A percentile compares a stretch with the other conserved stretches of the same genome.
Evolutionary conservation across 116 monocot species (phyloP).

Genomic region (Cymodocea nodosa): DNA sequence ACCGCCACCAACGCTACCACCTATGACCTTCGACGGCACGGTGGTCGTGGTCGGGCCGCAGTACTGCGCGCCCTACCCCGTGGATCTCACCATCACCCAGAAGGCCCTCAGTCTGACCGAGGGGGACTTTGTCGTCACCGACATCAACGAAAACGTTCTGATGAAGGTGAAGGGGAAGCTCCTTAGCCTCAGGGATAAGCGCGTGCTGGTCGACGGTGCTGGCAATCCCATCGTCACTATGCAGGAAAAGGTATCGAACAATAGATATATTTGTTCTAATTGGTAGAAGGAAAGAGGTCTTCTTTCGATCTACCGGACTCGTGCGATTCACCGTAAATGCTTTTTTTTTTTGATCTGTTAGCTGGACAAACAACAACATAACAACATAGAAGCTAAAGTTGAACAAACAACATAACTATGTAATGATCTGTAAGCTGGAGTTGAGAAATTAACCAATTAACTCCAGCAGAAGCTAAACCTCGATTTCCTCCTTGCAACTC

Average conservation of each 20-base stretch:
- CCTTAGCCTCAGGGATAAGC: constrained; percentile 30
- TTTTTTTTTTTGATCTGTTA: too few relatives aligned
- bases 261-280: too few relatives aligned
- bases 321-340: too few relatives aligned
- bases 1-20: neutral
- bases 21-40: constrained; percentile 3
- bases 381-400: too few relatives aligned
- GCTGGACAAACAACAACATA: too few relatives aligned
- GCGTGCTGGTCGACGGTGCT: constrained; percentile 23
- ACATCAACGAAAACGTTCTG: constrained; percentile 30
- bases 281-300: too few relatives aligned
- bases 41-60: constrained; percentile 37
- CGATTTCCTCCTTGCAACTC: neutral
- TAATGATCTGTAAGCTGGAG: too few relatives aligned
- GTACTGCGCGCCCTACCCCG: constrained; percentile 45
- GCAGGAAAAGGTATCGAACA: constrained; percentile 28
- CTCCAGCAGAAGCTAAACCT: too few relatives aligned
- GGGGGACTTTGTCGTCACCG: constrained; percentile 33
- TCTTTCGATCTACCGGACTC: too few relatives aligned
- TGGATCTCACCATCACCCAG: constrained; percentile 36
- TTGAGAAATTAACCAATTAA: too few relatives aligned
- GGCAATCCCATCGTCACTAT: constrained; percentile 35
- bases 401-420: too few relatives aligned
- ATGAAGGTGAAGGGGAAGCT: constrained; percentile 34
- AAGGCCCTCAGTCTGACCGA: constrained; percentile 37